Evolutionary conservation across 177 flowering plant genomes (phyloP).

Genomic region (Telopea speciosissima): DNA sequence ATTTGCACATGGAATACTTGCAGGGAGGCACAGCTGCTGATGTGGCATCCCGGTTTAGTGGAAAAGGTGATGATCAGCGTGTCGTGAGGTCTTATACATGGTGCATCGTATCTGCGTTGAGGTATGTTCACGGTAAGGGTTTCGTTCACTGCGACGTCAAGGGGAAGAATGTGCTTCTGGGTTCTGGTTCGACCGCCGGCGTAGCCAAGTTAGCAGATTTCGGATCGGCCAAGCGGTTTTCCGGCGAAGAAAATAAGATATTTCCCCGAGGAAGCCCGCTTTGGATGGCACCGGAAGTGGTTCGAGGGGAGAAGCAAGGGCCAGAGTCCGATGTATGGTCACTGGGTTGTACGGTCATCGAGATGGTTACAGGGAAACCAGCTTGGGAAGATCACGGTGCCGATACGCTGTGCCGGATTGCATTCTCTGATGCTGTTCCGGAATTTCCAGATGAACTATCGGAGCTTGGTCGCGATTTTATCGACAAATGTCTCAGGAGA

Average conservation of each 20-base stretch:
- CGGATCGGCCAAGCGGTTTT: conserved; percentile 43
- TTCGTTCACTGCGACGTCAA: conserved; percentile 80
- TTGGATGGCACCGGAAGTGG: conserved; percentile 93
- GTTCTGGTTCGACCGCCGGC: conserved; percentile 19
- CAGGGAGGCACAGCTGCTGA: conserved; percentile 56
- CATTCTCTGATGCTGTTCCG: conserved; percentile 48
- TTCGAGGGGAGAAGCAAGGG: conserved; percentile 51
- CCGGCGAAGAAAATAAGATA: conserved; percentile 1
- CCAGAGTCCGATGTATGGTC: conserved; percentile 79
- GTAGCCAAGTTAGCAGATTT: conserved; percentile 70
- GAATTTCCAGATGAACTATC: conserved; percentile 41
- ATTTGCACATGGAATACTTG: conserved; percentile 62
- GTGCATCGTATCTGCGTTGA: conserved; percentile 46
- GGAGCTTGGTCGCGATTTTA: conserved; percentile 51
- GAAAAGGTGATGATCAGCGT: conserved; percentile 27
- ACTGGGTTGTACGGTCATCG: conserved; percentile 78
- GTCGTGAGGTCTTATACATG: conserved; percentile 31
- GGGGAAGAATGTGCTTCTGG: conserved; percentile 54
- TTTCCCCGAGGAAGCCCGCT: conserved; percentile 63
- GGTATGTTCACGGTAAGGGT: conserved; percentile 39
- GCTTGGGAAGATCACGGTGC: conserved; percentile 53
- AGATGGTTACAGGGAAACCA: conserved; percentile 68
- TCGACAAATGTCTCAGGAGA: conserved; percentile 50
- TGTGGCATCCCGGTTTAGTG: conserved; percentile 9
- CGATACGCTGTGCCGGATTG: conserved; percentile 34